Percentiles rank a stretch among this genome's conserved stretches.
These are phyloP conservation scores for Tricholoma bakamatsutake DNA, from an alignment of 768 basidiomycete genomes.

Conservation along the genomic window DNA sequence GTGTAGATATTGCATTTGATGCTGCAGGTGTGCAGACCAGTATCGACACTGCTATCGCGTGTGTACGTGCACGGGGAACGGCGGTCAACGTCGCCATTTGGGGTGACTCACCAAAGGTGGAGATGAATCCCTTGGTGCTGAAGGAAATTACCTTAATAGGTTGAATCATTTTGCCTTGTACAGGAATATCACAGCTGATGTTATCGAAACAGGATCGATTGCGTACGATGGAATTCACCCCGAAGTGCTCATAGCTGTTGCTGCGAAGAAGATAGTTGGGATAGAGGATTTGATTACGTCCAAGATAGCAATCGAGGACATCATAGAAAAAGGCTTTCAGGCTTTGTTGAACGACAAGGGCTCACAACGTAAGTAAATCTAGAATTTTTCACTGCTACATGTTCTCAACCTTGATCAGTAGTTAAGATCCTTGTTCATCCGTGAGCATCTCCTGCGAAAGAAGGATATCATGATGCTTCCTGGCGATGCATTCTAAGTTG, in stretches of 20 bases:
- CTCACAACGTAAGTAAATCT: conserved; percentile 28
- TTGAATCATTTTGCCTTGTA: conserved; percentile 9
- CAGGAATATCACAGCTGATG: background rate
- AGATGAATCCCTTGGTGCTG: conserved; percentile 29
- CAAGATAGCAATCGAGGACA: conserved; percentile 34
- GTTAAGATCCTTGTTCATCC: conserved; percentile 35
- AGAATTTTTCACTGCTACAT: background rate
- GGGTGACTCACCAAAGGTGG: conserved; percentile 28
- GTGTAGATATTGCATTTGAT: conserved; percentile 43
- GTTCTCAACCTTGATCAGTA: conserved; percentile 6
- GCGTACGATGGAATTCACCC: conserved; percentile 33
- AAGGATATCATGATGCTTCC: no score
- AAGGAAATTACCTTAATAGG: conserved; percentile 36
- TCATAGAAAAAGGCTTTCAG: conserved; percentile 37
- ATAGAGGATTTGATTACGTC: conserved; percentile 38
- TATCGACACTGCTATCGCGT: conserved; percentile 28
- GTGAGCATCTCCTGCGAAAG: background rate
- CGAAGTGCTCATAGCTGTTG: conserved; percentile 33
- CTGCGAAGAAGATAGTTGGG: conserved; percentile 30
- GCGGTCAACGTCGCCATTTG: conserved; percentile 39
- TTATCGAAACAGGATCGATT: conserved; percentile 22
- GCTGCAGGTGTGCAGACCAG: conserved; percentile 37
- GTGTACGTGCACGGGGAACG: conserved; percentile 32
- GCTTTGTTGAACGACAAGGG: conserved; percentile 35
- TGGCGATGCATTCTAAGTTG: no score